Evolutionary conservation across 129 eudicot species (phyloP).

Genomic region (carrot (Daucus carota)): DH1_v3.0 NC_030386.2:26581501-26582000

Average conservation of each 20-base stretch:
- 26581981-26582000: no score
- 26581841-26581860: constrained; percentile 97
- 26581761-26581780: background rate
- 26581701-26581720: background rate
- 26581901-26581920: background rate
- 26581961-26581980: background rate
- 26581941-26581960: background rate
- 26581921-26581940: background rate
- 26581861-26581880: constrained; percentile 91
- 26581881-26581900: constrained; percentile 46
- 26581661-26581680: background rate
- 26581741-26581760: background rate
- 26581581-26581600: constrained; percentile 91
- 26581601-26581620: constrained; percentile 9
- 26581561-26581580: constrained; percentile 93
- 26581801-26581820: constrained; percentile 92
- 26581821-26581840: constrained; percentile 87
- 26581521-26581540: constrained; percentile 12
- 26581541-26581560: constrained; percentile 48
- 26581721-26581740: background rate
- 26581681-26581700: background rate
- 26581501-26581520: background rate
- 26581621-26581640: background rate
- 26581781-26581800: constrained; percentile 97
- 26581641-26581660: background rate